These are phyloP conservation scores for Claviceps sp. DNA, from an alignment of 2,329 filamentous ascomycete species.

Conservation along the genomic window DNA sequence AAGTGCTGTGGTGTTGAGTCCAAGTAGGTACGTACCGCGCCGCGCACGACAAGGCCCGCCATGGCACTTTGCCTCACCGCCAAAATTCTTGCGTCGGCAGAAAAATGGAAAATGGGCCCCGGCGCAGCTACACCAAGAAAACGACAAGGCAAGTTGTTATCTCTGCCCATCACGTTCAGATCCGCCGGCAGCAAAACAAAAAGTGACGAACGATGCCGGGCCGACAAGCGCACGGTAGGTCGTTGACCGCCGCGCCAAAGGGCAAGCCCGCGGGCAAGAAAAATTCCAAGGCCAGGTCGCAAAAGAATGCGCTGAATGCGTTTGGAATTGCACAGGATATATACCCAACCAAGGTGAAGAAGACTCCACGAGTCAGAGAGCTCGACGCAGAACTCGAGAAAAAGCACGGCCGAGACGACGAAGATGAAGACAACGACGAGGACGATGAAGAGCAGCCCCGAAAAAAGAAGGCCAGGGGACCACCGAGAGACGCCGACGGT, in stretches of 20 bases:
- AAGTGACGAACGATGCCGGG: conserved; percentile 32
- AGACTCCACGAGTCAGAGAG: conserved; percentile 36
- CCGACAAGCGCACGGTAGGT: conserved; percentile 44
- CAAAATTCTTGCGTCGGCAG: conserved; percentile 18
- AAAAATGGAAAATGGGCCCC: conserved; percentile 10
- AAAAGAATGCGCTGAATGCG: conserved; percentile 40
- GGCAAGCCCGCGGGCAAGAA: conserved; percentile 23
- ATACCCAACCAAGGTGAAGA: conserved; percentile 32
- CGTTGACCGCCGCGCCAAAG: conserved; percentile 28
- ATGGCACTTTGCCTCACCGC: conserved; percentile 15
- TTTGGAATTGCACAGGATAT: conserved; percentile 44
- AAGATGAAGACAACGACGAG: conserved; percentile 34
- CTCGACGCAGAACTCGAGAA: conserved; percentile 33
- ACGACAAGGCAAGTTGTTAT: background rate
- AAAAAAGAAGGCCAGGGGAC: conserved; percentile 29
- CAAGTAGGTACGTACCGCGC: too few species aligned
- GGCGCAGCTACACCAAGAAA: background rate
- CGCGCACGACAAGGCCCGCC: conserved; percentile 11
- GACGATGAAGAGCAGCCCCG: conserved; percentile 28
- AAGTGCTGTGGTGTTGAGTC: too few species aligned
- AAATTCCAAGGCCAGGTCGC: conserved; percentile 31
- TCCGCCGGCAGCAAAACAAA: conserved; percentile 6
- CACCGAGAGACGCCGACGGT: conserved; percentile 36
- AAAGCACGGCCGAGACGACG: conserved; percentile 31
- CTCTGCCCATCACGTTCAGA: background rate